A percentile compares a stretch with the other conserved stretches of the same genome.
phyloP scores from a whole-genome alignment of 2,329 filamentous ascomycete genomes.

The Teratosphaeria nubilosa region DNA sequence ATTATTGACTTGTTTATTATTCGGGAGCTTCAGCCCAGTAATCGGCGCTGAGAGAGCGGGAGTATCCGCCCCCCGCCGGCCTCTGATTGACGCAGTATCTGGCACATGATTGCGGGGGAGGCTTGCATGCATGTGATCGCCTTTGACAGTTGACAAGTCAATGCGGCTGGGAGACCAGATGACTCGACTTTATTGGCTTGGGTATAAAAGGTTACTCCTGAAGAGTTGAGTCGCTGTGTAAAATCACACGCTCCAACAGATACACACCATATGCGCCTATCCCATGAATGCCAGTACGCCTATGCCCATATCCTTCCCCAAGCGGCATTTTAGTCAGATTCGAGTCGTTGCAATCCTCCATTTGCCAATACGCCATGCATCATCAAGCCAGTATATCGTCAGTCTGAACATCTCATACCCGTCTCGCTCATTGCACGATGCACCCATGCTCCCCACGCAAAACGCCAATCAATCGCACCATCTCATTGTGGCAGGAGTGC shows the following conservation, averaged over 20 bases:
- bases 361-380: neutral
- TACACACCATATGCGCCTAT: too few species aligned
- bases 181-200: neutral
- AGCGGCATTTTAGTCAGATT: neutral
- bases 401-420: neutral
- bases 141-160: neutral
- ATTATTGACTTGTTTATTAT: neutral
- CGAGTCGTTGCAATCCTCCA: neutral
- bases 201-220: neutral
- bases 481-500: slow-evolving; percentile 56
- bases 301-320: too few species aligned
- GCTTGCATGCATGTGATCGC: neutral
- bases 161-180: neutral
- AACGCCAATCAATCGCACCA: slow-evolving; percentile 4
- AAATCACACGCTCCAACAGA: neutral
- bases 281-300: too few species aligned
- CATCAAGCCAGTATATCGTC: neutral
- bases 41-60: neutral
- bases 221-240: neutral
- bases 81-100: neutral
- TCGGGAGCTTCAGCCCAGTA: neutral
- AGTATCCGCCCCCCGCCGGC: neutral
- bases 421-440: neutral
- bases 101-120: neutral
- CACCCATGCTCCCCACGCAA: slow-evolving; percentile 1